These are phyloP conservation scores for Pueraria montana DNA, from an alignment of 306 rosid species.

Conservation along the genomic window DNA sequence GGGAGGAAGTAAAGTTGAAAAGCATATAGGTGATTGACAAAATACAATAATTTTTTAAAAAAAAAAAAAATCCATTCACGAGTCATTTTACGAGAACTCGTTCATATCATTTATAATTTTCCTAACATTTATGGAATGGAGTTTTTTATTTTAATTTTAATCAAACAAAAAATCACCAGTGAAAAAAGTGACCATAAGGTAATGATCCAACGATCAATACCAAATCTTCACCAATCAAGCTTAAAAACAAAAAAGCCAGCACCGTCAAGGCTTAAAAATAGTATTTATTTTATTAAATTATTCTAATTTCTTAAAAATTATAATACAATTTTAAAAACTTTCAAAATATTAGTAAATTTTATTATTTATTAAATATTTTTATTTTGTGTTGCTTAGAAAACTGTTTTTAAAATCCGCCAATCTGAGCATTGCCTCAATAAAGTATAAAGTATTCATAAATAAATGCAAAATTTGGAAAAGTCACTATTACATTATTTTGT, in stretches of 20 bases:
- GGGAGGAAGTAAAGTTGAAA: not conserved
- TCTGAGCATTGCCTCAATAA: slow-evolving; percentile 36
- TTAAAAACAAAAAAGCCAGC: not conserved
- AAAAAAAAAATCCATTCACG: not conserved
- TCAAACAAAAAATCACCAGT: not conserved
- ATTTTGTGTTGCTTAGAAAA: not conserved
- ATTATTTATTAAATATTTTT: not conserved
- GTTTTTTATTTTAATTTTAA: not conserved
- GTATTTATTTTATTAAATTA: not conserved
- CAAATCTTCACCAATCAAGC: not conserved
- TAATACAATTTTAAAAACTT: not conserved
- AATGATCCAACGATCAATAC: not conserved
- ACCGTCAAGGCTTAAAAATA: not conserved
- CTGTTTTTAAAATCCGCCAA: slow-evolving; percentile 42
- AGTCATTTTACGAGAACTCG: not conserved
- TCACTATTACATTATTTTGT: slow-evolving; percentile 49
- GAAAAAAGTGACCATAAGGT: slow-evolving; percentile 29
- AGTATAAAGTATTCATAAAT: slow-evolving; percentile 46
- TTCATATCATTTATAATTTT: slow-evolving; percentile 20
- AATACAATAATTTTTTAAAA: not conserved
- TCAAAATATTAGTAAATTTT: not conserved
- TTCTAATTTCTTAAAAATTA: not conserved
- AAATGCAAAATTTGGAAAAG: slow-evolving; percentile 46
- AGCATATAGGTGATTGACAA: not conserved
- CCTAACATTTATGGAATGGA: not conserved